These are phyloP conservation scores for Scutellaria baicalensis DNA, from an alignment of 257 asterid species.

Conservation along the genomic window DNA sequence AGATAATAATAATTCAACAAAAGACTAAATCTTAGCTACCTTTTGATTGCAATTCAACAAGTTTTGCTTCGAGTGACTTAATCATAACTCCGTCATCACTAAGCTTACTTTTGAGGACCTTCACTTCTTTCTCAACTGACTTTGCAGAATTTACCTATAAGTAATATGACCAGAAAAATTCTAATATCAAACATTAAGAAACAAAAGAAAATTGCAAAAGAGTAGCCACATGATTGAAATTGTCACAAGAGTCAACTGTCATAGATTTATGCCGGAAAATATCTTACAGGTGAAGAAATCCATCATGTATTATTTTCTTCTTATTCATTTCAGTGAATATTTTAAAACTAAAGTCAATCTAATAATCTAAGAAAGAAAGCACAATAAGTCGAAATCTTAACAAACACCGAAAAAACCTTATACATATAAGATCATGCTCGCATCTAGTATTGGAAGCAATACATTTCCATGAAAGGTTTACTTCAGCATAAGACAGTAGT, in stretches of 20 bases:
- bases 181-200: not conserved
- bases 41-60: constrained; percentile 56
- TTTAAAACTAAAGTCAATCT: not conserved
- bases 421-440: not conserved
- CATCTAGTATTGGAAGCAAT: not conserved
- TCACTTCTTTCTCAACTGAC: constrained; percentile 71
- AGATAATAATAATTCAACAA: constrained; percentile 5
- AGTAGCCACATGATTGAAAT: not conserved
- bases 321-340: not conserved
- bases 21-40: constrained; percentile 28
- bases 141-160: constrained; percentile 62
- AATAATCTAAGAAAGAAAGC: not conserved
- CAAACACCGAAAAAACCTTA: not conserved
- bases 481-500: not conserved
- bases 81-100: constrained; percentile 56
- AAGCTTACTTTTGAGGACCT: constrained; percentile 55
- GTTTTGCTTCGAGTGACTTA: constrained; percentile 69
- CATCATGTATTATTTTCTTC: not conserved
- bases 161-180: not conserved
- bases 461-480: not conserved
- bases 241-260: constrained; percentile 4
- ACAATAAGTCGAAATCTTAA: not conserved
- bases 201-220: not conserved
- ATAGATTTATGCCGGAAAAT: not conserved
- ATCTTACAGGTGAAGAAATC: not conserved